A percentile compares a stretch with the other conserved stretches of the same genome.
Evolutionary conservation across 202 grass and related monocot genomes (phyloP).

Genomic region (Musa balbisiana): DNA sequence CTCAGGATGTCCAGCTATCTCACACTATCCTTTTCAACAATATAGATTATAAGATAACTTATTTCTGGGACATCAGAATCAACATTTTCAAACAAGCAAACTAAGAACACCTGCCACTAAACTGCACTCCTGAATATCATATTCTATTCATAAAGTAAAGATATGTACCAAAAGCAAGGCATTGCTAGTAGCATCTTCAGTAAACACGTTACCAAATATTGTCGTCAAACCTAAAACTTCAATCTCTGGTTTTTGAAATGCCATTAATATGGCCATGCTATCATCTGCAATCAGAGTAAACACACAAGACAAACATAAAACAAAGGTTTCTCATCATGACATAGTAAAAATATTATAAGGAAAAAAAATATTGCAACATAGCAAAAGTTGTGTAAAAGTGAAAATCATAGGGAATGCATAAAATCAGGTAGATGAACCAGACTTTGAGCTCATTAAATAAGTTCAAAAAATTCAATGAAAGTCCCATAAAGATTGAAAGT

Average conservation of each 20-base stretch:
- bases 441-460: no score
- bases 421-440: no score
- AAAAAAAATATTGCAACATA: no score
- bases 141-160: not conserved
- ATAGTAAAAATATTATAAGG: no score
- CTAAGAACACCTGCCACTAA: no score
- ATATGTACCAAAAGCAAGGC: conserved; percentile 62
- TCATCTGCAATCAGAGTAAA: conserved; percentile 48
- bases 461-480: no score
- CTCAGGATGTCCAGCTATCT: conserved; percentile 55
- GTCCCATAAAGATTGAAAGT: no score
- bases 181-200: conserved; percentile 55
- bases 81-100: no score
- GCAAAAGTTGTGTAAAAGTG: no score
- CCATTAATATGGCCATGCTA: conserved; percentile 80
- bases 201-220: conserved; percentile 80
- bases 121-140: not conserved
- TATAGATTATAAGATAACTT: conserved; percentile 23
- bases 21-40: conserved; percentile 67
- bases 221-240: conserved; percentile 73
- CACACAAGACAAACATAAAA: not conserved
- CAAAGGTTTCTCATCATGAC: no score
- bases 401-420: no score
- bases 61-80: no score
- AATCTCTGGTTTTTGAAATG: conserved; percentile 46